A percentile compares a stretch with the other conserved stretches of the same genome.
Conservation (phyloP, 306 rosid species). For the Cyamopsis tetragonoloba region DNA sequence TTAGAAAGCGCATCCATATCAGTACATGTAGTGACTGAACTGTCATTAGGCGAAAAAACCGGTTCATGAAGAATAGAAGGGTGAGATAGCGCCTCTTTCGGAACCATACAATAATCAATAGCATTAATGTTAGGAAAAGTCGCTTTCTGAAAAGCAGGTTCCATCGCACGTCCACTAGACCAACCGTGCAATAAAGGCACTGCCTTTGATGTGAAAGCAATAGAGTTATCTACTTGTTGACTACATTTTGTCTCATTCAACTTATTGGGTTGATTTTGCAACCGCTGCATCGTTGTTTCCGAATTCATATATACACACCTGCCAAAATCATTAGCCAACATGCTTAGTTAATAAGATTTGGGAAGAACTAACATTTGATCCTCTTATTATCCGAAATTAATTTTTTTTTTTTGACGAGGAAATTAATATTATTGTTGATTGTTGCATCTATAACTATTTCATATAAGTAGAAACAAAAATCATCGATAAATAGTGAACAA, state of each 20-base stretch:
- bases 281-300: slow-evolving; percentile 22
- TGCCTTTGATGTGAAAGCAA: neutral
- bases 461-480: no score
- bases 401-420: no score
- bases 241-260: neutral
- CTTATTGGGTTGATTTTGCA: slow-evolving; percentile 2
- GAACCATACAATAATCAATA: neutral
- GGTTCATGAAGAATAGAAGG: neutral
- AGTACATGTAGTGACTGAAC: slow-evolving; percentile 15
- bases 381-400: no score
- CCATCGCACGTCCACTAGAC: neutral
- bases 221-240: neutral
- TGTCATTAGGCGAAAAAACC: slow-evolving; percentile 16
- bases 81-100: neutral
- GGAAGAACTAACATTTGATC: neutral
- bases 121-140: neutral
- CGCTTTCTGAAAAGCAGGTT: neutral
- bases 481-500: no score
- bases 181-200: neutral
- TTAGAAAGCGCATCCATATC: slow-evolving; percentile 19
- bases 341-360: neutral
- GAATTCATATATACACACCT: slow-evolving; percentile 44
- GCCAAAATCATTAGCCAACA: slow-evolving; percentile 1
- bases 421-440: no score
- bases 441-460: no score